Base-by-base conservation (phyloP, 139 green algal genomes). In the Chlamydomonas applanata region DNA sequence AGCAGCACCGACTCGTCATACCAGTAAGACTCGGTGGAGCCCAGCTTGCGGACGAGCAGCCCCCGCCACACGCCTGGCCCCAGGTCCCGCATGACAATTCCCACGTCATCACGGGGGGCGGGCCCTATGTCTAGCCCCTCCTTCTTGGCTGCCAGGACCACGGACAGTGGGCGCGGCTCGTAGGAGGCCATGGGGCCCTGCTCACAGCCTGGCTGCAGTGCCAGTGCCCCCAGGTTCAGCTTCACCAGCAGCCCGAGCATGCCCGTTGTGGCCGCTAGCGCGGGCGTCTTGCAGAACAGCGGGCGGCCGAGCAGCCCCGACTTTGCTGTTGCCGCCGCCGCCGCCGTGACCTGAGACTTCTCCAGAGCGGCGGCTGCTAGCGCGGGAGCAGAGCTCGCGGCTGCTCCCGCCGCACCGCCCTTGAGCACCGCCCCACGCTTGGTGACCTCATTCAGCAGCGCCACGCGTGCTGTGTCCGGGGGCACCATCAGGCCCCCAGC, bases 21-120 rank as follows among this genome's bases (percentile, higher is more conserved):
- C 73, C 73, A 79, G 33, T 59, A 73, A 22, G 44, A 25, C 34
- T 71, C 52, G 3, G 73, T 74, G 49, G 44, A 69, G 32, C 73
- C 72, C 45, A 75, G 69, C 53, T 66, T 66, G 22, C 69, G 49
- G 20, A 84, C 70, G 45, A 85, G 73, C 67, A 85, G 70, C 16
- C 79, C 74, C 3, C 74, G 65, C 70, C 75, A 79, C 33, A 73
- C 65, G 24, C 79, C 79, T 3, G 65, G 71, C 9, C 79, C 79
- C 35, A 73, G n/a, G 57, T 85, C 79, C 3, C 73, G 66, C 17
- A 85, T 49, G n/a, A 85, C 79, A 30, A 81, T 45, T 29, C 79
- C 79, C 30, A 85, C 71, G 44, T 76, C 65, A 33, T 77, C 67
- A 1, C 70, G 49, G 4, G 67, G 68, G 2, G 20, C 22, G 25